A percentile compares a stretch with the other conserved stretches of the same genome.
phyloP scores from a whole-genome alignment of 768 basidiomycete genomes.

The Rossbeevera mucosa region DNA sequence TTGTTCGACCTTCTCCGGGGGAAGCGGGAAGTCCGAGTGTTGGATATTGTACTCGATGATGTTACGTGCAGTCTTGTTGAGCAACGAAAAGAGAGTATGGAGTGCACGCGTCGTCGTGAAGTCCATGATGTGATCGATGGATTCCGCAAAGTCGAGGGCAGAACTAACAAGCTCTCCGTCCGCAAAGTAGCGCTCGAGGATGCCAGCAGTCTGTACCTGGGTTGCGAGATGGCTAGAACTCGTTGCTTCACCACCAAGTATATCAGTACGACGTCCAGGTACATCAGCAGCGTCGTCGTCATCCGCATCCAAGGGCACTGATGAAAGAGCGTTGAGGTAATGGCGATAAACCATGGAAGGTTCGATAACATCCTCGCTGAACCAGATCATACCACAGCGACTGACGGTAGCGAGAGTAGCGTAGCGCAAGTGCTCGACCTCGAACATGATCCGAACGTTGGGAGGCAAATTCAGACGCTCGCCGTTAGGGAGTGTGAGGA shows the following conservation, averaged over 20 bases:
- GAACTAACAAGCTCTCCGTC: conserved; percentile 76
- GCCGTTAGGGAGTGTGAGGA: conserved; percentile 94
- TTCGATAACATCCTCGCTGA: conserved; percentile 93
- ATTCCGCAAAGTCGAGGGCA: conserved; percentile 74
- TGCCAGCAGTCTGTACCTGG: conserved; percentile 68
- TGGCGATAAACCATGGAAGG: conserved; percentile 88
- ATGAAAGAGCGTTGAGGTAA: conserved; percentile 74
- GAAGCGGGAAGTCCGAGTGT: conserved; percentile 91
- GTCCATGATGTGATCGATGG: conserved; percentile 98
- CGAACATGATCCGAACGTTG: conserved; percentile 99
- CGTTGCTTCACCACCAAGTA: conserved; percentile 39
- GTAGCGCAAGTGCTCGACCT: conserved; percentile 95
- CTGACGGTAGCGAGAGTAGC: conserved; percentile 98
- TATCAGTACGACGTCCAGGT: conserved; percentile 56
- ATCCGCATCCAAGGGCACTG: conserved; percentile 78
- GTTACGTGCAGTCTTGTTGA: conserved; percentile 94
- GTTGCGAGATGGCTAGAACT: conserved; percentile 62
- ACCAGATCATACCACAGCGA: conserved; percentile 99
- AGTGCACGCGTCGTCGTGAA: conserved; percentile 89
- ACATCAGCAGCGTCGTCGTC: conserved; percentile 74
- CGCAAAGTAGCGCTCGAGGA: conserved; percentile 79
- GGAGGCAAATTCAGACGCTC: conserved; percentile 95
- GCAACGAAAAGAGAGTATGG: conserved; percentile 91
- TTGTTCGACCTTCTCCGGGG: conserved; percentile 79
- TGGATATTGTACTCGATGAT: conserved; percentile 92